Evolutionary conservation across 441 rosid genomes (phyloP).

Genomic region (Erodium moschatum): DNA sequence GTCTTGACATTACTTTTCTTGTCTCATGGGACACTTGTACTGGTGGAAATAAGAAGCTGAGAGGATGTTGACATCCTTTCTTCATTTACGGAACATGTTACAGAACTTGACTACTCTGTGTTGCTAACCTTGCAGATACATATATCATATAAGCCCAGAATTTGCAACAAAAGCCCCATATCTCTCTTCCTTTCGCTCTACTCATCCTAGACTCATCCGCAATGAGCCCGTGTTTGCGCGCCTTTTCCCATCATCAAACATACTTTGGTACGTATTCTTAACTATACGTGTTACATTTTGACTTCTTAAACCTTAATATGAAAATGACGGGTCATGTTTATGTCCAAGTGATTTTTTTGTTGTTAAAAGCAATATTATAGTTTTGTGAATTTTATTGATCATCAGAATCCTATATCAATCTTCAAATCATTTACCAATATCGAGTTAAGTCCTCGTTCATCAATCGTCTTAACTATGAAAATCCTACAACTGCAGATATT

Average conservation of each 20-base stretch:
- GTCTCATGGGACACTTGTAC: neutral
- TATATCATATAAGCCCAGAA: neutral
- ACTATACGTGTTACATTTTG: too few relatives aligned
- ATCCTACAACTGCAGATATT: neutral
- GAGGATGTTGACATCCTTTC: neutral
- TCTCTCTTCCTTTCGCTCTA: neutral
- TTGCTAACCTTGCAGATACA: neutral
- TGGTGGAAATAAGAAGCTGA: neutral
- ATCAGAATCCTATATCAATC: too few relatives aligned
- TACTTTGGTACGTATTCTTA: constrained; percentile 36
- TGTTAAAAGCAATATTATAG: too few relatives aligned
- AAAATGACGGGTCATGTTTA: too few relatives aligned
- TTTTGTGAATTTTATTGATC: too few relatives aligned
- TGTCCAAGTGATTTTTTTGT: too few relatives aligned
- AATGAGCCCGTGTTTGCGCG: constrained; percentile 75
- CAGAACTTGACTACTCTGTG: neutral
- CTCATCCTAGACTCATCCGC: constrained; percentile 64
- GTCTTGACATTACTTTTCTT: neutral
- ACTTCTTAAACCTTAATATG: too few relatives aligned
- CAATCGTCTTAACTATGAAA: neutral
- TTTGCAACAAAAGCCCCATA: neutral
- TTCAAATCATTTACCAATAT: neutral
- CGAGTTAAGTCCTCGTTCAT: neutral
- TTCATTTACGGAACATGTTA: neutral
- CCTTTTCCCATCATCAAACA: constrained; percentile 64